Evolutionary conservation across 192 early-diverging fungal genomes (phyloP).

Genomic region (Umbelopsis isabellina): DNA sequence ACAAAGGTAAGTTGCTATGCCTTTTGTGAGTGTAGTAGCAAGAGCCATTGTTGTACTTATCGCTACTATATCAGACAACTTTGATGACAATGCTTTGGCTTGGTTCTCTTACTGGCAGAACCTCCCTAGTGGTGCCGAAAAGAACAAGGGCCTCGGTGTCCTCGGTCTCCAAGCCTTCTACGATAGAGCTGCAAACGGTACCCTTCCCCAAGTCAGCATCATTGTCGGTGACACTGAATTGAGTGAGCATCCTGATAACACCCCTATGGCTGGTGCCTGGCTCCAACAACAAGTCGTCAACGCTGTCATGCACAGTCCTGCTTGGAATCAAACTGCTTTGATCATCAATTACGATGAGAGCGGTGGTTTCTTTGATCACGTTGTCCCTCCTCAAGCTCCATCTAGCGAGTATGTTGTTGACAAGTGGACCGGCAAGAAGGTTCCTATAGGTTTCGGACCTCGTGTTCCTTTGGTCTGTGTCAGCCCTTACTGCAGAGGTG

Average conservation of each 20-base stretch:
- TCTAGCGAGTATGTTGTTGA: slow-evolving; percentile 21
- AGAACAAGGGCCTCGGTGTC: slow-evolving; percentile 31
- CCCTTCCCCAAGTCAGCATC: slow-evolving; percentile 28
- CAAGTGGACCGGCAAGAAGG: slow-evolving; percentile 7
- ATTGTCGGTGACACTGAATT: slow-evolving; percentile 29
- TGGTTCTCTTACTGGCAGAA: slow-evolving; percentile 35
- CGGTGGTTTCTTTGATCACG: slow-evolving; percentile 32
- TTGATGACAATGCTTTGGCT: slow-evolving; percentile 37
- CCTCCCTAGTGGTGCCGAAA: slow-evolving; percentile 27
- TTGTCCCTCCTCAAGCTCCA: slow-evolving; percentile 24
- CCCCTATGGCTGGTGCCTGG: slow-evolving; percentile 35
- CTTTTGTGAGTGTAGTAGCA: neutral
- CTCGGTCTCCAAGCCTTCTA: slow-evolving; percentile 34
- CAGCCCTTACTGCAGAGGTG: slow-evolving; percentile 28
- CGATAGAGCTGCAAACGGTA: slow-evolving; percentile 30
- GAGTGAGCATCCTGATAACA: slow-evolving; percentile 29
- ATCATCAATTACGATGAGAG: slow-evolving; percentile 38
- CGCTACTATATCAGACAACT: slow-evolving; percentile 19
- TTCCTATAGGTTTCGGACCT: slow-evolving; percentile 20
- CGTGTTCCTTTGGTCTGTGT: slow-evolving; percentile 30
- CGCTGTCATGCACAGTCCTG: slow-evolving; percentile 26
- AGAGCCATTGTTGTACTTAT: neutral
- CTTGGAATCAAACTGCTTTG: slow-evolving; percentile 26
- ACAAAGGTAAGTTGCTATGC: neutral
- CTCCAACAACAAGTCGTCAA: slow-evolving; percentile 35